Evolutionary conservation across 2,329 filamentous ascomycete genomes (phyloP).

Genomic region (Cytospora piceae): DNA sequence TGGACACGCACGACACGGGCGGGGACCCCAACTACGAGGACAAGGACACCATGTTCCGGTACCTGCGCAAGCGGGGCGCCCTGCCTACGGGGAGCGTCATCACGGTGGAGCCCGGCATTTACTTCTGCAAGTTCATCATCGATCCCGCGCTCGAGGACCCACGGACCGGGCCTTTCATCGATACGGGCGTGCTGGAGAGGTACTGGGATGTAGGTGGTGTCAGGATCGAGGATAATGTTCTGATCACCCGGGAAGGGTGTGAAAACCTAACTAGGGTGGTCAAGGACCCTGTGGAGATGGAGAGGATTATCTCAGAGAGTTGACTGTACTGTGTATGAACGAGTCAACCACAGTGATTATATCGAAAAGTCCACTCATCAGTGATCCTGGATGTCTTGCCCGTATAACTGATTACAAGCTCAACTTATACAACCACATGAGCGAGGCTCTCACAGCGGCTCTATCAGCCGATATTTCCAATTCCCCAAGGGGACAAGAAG

Average conservation of each 20-base stretch:
- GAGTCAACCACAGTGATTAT: no score
- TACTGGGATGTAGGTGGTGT: constrained; percentile 86
- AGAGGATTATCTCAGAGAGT: constrained; percentile 52
- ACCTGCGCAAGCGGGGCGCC: constrained; percentile 76
- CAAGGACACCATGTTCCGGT: constrained; percentile 81
- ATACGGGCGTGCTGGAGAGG: constrained; percentile 69
- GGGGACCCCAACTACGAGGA: constrained; percentile 80
- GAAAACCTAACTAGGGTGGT: constrained; percentile 68
- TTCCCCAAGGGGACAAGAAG: no score
- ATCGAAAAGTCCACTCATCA: no score
- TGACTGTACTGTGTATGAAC: constrained; percentile 9
- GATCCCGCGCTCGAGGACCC: constrained; percentile 76
- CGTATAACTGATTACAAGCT: no score
- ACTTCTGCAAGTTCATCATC: constrained; percentile 91
- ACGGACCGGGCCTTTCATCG: constrained; percentile 75
- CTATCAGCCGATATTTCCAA: no score
- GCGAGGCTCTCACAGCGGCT: no score
- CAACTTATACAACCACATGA: no score
- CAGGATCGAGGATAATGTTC: constrained; percentile 67
- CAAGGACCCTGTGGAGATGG: constrained; percentile 63
- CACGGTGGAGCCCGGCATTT: constrained; percentile 93
- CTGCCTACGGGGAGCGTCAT: constrained; percentile 82
- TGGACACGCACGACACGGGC: constrained; percentile 90
- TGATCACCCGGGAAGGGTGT: constrained; percentile 64
- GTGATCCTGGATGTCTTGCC: no score